phyloP scores from a whole-genome alignment of 1,284 basidiomycete genomes.

The Apiotrichum mycotoxinovorans region DNA sequence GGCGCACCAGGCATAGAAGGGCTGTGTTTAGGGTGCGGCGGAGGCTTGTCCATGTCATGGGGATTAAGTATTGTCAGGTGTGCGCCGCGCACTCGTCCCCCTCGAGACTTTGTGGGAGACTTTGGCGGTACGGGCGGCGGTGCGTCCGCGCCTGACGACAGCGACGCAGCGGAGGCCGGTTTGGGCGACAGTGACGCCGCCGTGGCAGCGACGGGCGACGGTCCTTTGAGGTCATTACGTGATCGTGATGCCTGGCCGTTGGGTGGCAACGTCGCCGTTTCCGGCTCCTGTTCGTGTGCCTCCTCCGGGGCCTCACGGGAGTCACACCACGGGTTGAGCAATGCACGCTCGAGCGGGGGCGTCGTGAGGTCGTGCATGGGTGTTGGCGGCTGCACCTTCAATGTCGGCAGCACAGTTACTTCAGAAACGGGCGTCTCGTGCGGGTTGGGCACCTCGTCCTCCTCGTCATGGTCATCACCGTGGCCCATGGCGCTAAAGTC shows the following conservation, averaged over 20 bases:
- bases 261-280: no score
- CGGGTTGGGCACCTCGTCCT: not conserved
- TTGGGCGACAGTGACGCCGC: no score
- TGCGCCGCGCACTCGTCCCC: constrained; percentile 4
- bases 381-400: constrained; percentile 19
- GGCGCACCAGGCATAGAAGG: not conserved
- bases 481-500: not conserved
- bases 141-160: not conserved
- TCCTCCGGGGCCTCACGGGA: no score
- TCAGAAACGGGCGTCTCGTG: constrained; percentile 3
- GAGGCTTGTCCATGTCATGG: not conserved
- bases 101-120: not conserved
- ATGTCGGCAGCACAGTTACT: constrained; percentile 5
- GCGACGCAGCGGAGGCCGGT: not conserved
- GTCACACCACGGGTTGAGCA: no score
- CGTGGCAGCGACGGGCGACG: no score
- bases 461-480: not conserved
- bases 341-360: not conserved
- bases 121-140: constrained; percentile 11
- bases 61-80: constrained; percentile 1
- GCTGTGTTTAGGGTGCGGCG: not conserved
- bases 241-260: no score
- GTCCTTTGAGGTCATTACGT: not conserved
- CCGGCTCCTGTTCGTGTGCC: no score
- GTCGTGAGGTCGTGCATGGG: not conserved